phyloP scores from a whole-genome alignment of 208 protist genomes.

The Trypanosoma caninum region DNA sequence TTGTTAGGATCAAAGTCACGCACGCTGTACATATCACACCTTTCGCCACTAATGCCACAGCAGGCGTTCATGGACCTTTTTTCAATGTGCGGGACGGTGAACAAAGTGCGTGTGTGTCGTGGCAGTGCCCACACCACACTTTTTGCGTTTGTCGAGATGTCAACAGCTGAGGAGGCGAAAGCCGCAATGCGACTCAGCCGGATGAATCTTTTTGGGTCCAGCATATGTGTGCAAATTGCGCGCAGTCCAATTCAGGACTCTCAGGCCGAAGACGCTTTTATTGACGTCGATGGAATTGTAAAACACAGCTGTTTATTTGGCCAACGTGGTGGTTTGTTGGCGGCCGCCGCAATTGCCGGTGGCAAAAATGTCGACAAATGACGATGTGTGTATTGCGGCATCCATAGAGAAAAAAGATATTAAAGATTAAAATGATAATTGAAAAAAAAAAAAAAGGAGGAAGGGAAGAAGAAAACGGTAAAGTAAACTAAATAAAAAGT shows the following conservation, averaged over 20 bases:
- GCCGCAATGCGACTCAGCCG: slow-evolving; percentile 55
- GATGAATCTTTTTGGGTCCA: slow-evolving; percentile 46
- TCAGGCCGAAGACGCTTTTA: slow-evolving; percentile 52
- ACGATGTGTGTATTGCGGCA: not conserved
- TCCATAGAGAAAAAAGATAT: not conserved
- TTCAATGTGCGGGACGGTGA: slow-evolving; percentile 46
- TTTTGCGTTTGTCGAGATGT: slow-evolving; percentile 88
- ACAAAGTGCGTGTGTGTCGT: slow-evolving; percentile 76
- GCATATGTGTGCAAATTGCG: slow-evolving; percentile 67
- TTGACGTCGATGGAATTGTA: slow-evolving; percentile 29
- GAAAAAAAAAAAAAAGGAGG: too few relatives aligned
- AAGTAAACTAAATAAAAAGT: not conserved
- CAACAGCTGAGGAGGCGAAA: slow-evolving; percentile 42
- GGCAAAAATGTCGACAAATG: slow-evolving; percentile 2
- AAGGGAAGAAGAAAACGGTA: not conserved
- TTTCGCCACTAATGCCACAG: slow-evolving; percentile 56
- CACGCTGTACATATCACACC: slow-evolving; percentile 76
- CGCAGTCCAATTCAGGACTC: slow-evolving; percentile 80
- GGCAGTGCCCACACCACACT: slow-evolving; percentile 60
- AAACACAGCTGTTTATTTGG: slow-evolving; percentile 67
- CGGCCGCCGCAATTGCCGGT: slow-evolving; percentile 12
- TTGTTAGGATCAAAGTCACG: slow-evolving; percentile 43
- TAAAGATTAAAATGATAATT: too few relatives aligned
- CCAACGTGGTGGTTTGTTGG: slow-evolving; percentile 23
- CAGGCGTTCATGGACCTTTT: slow-evolving; percentile 60